Evolutionary conservation across 192 early-diverging fungal genomes (phyloP), one percentile per base, ranked within the genome.

Genomic region (Geranomyces michiganensis): DNA sequence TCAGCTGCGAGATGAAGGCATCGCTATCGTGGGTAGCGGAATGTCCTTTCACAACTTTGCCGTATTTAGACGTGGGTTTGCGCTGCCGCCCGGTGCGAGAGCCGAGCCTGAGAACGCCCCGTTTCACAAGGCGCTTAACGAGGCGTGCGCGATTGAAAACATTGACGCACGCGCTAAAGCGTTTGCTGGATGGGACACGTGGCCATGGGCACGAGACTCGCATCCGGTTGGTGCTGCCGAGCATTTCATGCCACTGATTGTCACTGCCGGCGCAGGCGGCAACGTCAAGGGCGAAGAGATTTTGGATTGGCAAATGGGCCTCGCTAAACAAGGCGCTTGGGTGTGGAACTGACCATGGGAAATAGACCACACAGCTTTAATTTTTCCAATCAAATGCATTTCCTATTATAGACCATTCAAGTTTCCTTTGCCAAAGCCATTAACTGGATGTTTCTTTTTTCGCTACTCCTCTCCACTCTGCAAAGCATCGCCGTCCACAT

Each of bases 21-120:
- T 84, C 69, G 68, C 76, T 43, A 84, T 87, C 55, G 61, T 84
- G n/a, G 81, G 81, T 26, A 69, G 77, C 71, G 85, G 85, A 8
- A 71, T 80, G 70, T 67, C 71, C 10, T 63, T 70, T 32, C 73
- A 71, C 66, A 68, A 78, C 46, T 48, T 68, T 27, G 15, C 56
- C 17, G 61, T n/a, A 22, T 67, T 74, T 32, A 27, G 45, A 22
- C 66, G 21, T 22, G 45, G 47, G 21, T 26, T 22, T n/a, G 24
- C 51, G 49, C 53, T 29, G 19, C 27, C 49, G 55, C 32, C 27
- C 33, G 65, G 33, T 49, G 59, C 70, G 15, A 49, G 33, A 22
- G 24, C 14, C 32, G 32, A 53, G 51, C 29, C 56, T 17, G n/a
- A 55, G 59, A 69, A 48, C 30, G 48, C 49, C 12, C 5, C 15